Evolutionary conservation across 352 stramenopile species (phyloP).

Genomic region (Phytopythium mirpurense): DNA sequence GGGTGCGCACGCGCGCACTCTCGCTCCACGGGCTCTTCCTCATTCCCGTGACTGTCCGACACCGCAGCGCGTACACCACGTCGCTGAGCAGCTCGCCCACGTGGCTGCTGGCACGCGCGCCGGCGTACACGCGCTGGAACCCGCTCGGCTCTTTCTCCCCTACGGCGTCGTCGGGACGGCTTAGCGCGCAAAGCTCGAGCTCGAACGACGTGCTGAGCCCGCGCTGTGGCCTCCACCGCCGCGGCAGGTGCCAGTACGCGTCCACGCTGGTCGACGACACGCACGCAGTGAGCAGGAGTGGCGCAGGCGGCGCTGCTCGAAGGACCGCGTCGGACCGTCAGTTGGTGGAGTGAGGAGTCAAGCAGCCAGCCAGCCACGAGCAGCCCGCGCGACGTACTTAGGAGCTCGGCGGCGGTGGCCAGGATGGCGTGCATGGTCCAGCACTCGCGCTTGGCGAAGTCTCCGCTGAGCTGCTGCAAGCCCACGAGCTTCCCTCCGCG

Average conservation of each 20-base stretch:
- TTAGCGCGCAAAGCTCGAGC: constrained; percentile 35
- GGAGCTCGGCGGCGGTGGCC: constrained; percentile 26
- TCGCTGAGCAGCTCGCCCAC: constrained; percentile 23
- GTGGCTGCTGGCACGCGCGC: constrained; percentile 23
- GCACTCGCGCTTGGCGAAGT: constrained; percentile 33
- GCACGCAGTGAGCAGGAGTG: constrained; percentile 48
- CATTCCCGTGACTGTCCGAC: constrained; percentile 41
- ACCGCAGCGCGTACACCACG: constrained; percentile 47
- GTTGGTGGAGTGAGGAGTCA: too few relatives aligned
- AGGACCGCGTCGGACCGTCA: not conserved
- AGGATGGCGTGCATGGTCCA: constrained; percentile 60
- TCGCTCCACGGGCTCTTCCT: constrained; percentile 49
- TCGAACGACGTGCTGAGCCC: constrained; percentile 41
- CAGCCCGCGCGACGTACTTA: constrained; percentile 46
- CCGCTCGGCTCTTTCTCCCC: constrained; percentile 11
- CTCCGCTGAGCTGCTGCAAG: constrained; percentile 31
- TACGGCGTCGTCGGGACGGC: too few relatives aligned
- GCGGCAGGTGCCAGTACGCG: constrained; percentile 54
- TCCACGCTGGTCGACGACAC: constrained; percentile 34
- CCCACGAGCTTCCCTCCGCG: constrained; percentile 52
- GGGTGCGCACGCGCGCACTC: constrained; percentile 41
- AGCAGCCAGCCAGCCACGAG: too few relatives aligned
- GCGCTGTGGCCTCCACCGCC: constrained; percentile 32
- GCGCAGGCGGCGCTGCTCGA: constrained; percentile 37
- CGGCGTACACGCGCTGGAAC: constrained; percentile 43